Base-by-base conservation (phyloP, 208 protist species). In the Trypanosoma avium region DNA sequence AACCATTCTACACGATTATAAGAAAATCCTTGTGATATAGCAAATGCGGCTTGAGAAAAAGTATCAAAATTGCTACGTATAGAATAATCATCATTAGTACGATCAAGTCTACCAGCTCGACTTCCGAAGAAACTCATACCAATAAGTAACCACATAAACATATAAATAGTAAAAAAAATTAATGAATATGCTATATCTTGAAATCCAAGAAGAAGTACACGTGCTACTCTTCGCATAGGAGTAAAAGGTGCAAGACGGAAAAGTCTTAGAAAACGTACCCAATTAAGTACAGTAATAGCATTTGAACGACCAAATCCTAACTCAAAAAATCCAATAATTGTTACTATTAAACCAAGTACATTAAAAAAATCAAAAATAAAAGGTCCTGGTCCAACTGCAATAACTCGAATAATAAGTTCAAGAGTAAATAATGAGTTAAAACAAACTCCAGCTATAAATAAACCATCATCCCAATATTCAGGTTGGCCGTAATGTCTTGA, bases 51-150 rank as follows among this genome's bases (percentile, higher is more conserved):
- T 70, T 88, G 66, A 22, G 85, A 89, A 74, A 96, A 96, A 29
- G 78, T 86, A 32, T 82, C 77, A 75, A 96, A 96, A 56, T 71
- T 80, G 56, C 75, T 85, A 33, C 79, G 75, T 24, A 85, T 94
- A 29, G 35, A 54, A 62, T 88, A 83, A 58, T 89, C 69, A 43
- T 57, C 65, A 19, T 70, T 55, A 13, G 46, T 52, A 70, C 78
- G 77, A 69, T 89, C 52, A 32, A 90, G 65, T 71, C 61, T 70
- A 33, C 72, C 78, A 24, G 82, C 80, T 17, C 82, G 86, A 42
- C 85, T 89, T 62, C 93, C 93, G 50, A 97, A 96, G 45, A 97
- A 92, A 73, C 86, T 89, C 90, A 96, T 96, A 19, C 93, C 93
- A 50, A 95, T 70, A 10, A 97, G 63, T 55, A 94, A 67, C 86